A percentile compares a stretch with the other conserved stretches of the same genome.
Conservation (phyloP, 352 stramenopile species). For the Globisporangium splendens region DNA sequence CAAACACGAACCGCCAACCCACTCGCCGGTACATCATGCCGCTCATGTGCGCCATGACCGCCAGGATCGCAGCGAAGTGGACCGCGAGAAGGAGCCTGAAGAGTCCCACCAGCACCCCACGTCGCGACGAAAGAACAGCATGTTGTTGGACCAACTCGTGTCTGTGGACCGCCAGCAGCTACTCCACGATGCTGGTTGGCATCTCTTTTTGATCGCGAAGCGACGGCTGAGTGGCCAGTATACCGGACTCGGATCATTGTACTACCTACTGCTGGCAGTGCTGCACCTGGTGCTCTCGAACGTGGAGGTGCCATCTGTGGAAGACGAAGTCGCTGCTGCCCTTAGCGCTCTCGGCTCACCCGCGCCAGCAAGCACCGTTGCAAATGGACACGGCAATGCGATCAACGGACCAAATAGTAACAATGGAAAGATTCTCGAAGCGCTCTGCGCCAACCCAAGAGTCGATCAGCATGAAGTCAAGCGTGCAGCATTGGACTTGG, state of each 20-base stretch:
- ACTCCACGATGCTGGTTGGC: conserved; percentile 68
- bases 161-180: conserved; percentile 19
- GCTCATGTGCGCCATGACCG: conserved; percentile 17
- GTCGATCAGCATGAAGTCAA: conserved; percentile 43
- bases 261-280: conserved; percentile 71
- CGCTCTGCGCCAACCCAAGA: conserved; percentile 43
- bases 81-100: conserved; percentile 13
- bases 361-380: background rate
- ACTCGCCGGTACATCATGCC: background rate
- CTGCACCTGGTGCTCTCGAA: conserved; percentile 63
- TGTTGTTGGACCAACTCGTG: conserved; percentile 10
- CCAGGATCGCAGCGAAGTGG: conserved; percentile 13
- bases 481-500: conserved; percentile 33
- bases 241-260: conserved; percentile 64
- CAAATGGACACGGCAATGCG: background rate
- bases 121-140: conserved; percentile 13
- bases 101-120: conserved; percentile 5
- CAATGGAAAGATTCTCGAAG: conserved; percentile 33
- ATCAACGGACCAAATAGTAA: conserved; percentile 16
- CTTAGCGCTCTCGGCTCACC: conserved; percentile 59
- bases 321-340: conserved; percentile 74
- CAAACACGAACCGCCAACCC: conserved; percentile 9
- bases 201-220: conserved; percentile 68
- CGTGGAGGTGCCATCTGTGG: conserved; percentile 40
- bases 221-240: conserved; percentile 38